phyloP scores from a whole-genome alignment of 179 eudicot genomes.

The Beta macrorhiza region DNA sequence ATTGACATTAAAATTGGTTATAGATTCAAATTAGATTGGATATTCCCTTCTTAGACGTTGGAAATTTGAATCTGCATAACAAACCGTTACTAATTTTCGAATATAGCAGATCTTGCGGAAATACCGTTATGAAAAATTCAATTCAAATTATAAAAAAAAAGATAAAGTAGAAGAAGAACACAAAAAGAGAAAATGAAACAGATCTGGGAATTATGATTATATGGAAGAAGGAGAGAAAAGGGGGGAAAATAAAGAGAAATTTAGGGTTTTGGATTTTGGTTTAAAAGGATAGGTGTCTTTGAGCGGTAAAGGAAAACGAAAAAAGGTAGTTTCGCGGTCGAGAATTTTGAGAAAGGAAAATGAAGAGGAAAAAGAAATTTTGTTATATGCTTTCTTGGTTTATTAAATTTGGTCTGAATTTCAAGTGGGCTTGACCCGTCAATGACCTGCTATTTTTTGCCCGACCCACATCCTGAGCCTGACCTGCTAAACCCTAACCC shows the following conservation, averaged over 20 bases:
- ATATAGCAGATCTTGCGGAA: conserved; percentile 32
- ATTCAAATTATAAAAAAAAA: background rate
- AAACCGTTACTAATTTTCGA: conserved; percentile 7
- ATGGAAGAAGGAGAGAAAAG: background rate
- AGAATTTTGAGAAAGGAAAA: conserved; percentile 26
- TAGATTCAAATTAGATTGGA: background rate
- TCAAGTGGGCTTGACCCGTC: no score
- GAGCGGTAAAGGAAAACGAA: conserved; percentile 46
- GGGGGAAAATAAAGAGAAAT: background rate
- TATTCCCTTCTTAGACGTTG: background rate
- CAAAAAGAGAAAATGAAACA: conserved; percentile 4
- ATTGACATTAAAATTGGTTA: background rate
- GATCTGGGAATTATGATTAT: conserved; percentile 29
- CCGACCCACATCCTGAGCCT: no score
- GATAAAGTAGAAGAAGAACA: background rate
- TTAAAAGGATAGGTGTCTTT: conserved; percentile 12
- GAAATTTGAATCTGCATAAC: conserved; percentile 8
- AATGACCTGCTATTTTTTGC: no score
- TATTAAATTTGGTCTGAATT: no score
- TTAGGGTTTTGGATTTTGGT: conserved; percentile 40
- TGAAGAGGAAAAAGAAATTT: background rate
- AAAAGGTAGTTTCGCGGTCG: conserved; percentile 54
- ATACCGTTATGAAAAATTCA: background rate
- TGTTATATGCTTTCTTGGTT: background rate
- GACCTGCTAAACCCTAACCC: no score